A percentile compares a stretch with the other conserved stretches of the same genome.
Evolutionary conservation across 2,329 filamentous ascomycete genomes (phyloP).

Genomic region (Rosellinia necatrix): DNA sequence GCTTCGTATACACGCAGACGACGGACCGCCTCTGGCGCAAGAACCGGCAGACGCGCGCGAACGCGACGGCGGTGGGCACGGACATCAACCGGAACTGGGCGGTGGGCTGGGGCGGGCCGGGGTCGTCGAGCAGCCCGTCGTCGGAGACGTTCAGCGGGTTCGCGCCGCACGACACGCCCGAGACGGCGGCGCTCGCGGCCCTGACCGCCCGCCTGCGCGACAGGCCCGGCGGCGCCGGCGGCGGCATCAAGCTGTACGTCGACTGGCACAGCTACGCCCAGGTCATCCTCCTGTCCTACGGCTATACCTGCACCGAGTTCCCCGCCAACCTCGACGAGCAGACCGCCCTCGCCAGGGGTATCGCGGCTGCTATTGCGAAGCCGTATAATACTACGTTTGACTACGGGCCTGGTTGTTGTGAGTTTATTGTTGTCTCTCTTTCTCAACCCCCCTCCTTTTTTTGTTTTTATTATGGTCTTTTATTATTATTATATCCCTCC

Average conservation of each 20-base stretch:
- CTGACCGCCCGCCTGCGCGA: constrained; percentile 50
- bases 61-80: constrained; percentile 51
- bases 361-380: constrained; percentile 39
- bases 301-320: constrained; percentile 55
- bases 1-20: constrained; percentile 57
- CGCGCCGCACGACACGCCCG: constrained; percentile 49
- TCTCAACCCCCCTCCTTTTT: too few species aligned
- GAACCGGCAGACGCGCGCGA: constrained; percentile 49
- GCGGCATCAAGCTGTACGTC: constrained; percentile 60
- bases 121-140: constrained; percentile 52
- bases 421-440: background rate
- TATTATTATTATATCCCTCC: background rate
- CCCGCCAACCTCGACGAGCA: constrained; percentile 50
- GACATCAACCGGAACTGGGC: constrained; percentile 61
- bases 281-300: constrained; percentile 58
- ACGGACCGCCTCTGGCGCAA: constrained; percentile 58
- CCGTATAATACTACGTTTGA: constrained; percentile 38
- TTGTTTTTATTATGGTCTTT: background rate
- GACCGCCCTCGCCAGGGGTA: constrained; percentile 45
- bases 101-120: constrained; percentile 50
- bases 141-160: constrained; percentile 50
- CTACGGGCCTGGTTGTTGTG: constrained; percentile 33
- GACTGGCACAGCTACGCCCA: constrained; percentile 65
- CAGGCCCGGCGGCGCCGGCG: too few species aligned
- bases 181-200: constrained; percentile 53